Evolutionary conservation across 2,329 filamentous ascomycete species (phyloP).

Genomic region (Zymoseptoria tritici): DNA sequence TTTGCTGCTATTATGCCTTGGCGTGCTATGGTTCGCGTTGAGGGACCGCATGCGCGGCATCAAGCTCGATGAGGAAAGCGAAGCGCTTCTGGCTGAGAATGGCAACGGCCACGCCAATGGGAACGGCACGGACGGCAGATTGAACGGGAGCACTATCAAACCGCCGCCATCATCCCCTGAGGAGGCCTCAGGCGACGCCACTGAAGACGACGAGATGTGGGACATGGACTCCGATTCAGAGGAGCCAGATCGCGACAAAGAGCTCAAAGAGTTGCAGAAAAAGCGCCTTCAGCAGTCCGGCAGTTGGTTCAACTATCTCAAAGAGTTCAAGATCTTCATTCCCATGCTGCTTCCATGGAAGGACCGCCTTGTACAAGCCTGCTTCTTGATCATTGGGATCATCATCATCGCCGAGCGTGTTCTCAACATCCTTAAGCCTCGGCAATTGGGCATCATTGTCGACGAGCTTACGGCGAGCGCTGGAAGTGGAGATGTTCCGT

Average conservation of each 20-base stretch:
- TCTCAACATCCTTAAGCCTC: slow-evolving; percentile 70
- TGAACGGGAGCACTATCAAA: slow-evolving; percentile 5
- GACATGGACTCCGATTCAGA: slow-evolving; percentile 40
- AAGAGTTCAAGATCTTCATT: slow-evolving; percentile 65
- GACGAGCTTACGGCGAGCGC: slow-evolving; percentile 54
- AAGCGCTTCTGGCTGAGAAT: slow-evolving; percentile 16
- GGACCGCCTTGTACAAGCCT: slow-evolving; percentile 58
- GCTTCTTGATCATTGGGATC: slow-evolving; percentile 57
- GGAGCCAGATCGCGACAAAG: slow-evolving; percentile 49
- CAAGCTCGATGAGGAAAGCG: slow-evolving; percentile 16
- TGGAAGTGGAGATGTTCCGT: slow-evolving; percentile 42
- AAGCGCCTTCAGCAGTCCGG: slow-evolving; percentile 67
- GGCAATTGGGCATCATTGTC: slow-evolving; percentile 72
- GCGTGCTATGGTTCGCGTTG: slow-evolving; percentile 9
- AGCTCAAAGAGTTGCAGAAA: slow-evolving; percentile 44
- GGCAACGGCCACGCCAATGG: not conserved
- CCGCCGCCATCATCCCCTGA: slow-evolving; percentile 3
- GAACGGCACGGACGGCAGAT: slow-evolving; percentile 10
- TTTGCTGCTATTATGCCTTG: slow-evolving; percentile 10
- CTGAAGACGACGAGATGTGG: slow-evolving; percentile 11
- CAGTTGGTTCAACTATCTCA: slow-evolving; percentile 69
- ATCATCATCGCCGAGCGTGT: slow-evolving; percentile 64
- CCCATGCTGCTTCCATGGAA: slow-evolving; percentile 72
- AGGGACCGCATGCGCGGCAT: slow-evolving; percentile 11
- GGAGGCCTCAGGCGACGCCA: slow-evolving; percentile 2